Evolutionary conservation across 2,329 filamentous ascomycete species (phyloP).

Genomic region (Clathrospora elynae): DNA sequence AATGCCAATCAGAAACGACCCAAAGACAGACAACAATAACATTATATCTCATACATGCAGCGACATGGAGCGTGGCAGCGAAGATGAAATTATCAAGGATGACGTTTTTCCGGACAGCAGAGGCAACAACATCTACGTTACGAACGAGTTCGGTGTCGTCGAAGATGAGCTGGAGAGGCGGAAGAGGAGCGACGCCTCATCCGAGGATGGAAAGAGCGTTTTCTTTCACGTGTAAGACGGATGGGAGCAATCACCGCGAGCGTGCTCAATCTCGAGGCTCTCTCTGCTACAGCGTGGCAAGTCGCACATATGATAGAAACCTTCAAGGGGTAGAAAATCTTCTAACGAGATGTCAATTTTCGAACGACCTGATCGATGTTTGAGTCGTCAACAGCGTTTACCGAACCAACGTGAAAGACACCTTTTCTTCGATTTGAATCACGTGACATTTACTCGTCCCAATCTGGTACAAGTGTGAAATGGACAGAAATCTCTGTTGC

Average conservation of each 20-base stretch:
- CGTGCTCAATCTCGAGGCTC: no score
- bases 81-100: slow-evolving; percentile 17
- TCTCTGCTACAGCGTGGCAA: neutral
- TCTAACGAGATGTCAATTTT: no score
- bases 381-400: no score
- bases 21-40: slow-evolving; percentile 12
- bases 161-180: slow-evolving; percentile 19
- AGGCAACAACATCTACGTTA: slow-evolving; percentile 25
- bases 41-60: slow-evolving; percentile 10
- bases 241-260: no score
- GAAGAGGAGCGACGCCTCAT: no score
- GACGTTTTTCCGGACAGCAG: slow-evolving; percentile 11
- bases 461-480: no score
- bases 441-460: slow-evolving; percentile 3
- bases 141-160: slow-evolving; percentile 26
- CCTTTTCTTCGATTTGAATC: no score
- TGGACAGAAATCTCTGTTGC: no score
- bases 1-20: slow-evolving; percentile 7
- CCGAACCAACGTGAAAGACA: no score
- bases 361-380: no score
- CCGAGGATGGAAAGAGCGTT: slow-evolving; percentile 19
- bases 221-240: slow-evolving; percentile 21
- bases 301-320: no score
- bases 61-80: slow-evolving; percentile 24
- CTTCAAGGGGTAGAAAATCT: no score